Base-by-base conservation (phyloP, 106 monocot species). In the Hemerocallis citrina region DNA sequence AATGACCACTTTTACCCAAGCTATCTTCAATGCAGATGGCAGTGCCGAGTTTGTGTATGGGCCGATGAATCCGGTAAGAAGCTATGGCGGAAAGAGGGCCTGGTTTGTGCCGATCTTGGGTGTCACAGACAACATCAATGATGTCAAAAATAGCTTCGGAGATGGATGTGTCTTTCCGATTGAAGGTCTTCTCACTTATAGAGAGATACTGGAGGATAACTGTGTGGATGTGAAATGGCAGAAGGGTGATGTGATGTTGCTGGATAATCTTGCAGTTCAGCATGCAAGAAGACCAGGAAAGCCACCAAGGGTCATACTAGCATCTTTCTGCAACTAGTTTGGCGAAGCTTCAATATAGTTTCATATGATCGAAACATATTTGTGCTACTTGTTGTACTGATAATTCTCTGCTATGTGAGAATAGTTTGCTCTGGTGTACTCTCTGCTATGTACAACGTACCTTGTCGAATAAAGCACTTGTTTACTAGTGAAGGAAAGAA, bases 211-310 rank as follows among this genome's bases (percentile, higher is more conserved):
- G 31, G 61, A 78, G 24, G 78, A 78, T 10, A 70, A 64, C 36
- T 46, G 62, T 36, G 70, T 76, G 12, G 58, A 76, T 36, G 33
- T 70, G 1, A 38, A 38, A 2, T 76, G 76, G 70, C 40, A 56
- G 28, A 55, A 57, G 22, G 78, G 72, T 0, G 68, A 78, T 47
- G 38, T 78, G 4, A 21, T 72, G 23, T 3, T 78, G 34, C 40
- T 78, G 2, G 72, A 78, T 55, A 78, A 78, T 42, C 52, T 72
- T n/a, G 2, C 55, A 17, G 60, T 66, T 23, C 78, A 78, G 50
- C 72, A 78, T 48, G 66, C 78, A 0, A 48, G 72, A 28, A 39
- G 72, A 0, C 50, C 67, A 0, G 78, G 57, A 12, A 67, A 67
- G 45, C 61, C 52, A 1, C 74, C 74, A 4, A 29, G 74, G 15